A percentile compares a stretch with the other conserved stretches of the same genome.
Conservation (phyloP, 2,329 filamentous ascomycete species). For the Huntiella decipiens region DNA sequence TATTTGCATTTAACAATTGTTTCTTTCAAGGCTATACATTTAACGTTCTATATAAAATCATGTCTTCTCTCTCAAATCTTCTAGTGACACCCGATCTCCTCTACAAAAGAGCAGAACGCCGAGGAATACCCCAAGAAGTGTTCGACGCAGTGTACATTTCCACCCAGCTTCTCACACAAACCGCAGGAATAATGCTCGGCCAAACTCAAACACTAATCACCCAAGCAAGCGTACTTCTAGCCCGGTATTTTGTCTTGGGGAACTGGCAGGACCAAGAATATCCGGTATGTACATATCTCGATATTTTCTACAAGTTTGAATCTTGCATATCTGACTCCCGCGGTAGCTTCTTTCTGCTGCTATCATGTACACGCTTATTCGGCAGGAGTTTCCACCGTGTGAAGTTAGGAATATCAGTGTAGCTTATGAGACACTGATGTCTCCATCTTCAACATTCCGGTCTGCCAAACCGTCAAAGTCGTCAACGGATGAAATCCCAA, state of each 20-base stretch:
- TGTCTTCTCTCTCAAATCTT: constrained; percentile 38
- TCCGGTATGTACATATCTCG: constrained; percentile 21
- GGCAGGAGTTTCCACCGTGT: constrained; percentile 2
- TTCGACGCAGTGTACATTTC: constrained; percentile 55
- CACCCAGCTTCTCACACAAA: constrained; percentile 55
- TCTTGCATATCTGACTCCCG: neutral
- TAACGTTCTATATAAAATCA: neutral
- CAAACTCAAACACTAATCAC: constrained; percentile 74
- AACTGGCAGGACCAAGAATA: constrained; percentile 40
- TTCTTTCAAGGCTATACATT: neutral
- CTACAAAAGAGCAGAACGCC: constrained; percentile 32
- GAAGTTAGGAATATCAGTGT: constrained; percentile 23
- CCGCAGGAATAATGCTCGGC: constrained; percentile 61
- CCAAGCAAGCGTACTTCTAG: constrained; percentile 64
- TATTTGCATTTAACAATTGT: neutral
- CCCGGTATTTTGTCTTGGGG: constrained; percentile 55
- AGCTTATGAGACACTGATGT: constrained; percentile 65
- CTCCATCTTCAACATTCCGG: constrained; percentile 33
- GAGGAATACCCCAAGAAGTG: constrained; percentile 45
- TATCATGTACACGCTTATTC: constrained; percentile 8
- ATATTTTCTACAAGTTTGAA: neutral
- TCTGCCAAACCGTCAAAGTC: constrained; percentile 14
- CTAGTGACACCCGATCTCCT: constrained; percentile 56
- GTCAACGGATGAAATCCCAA: neutral
- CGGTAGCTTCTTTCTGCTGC: constrained; percentile 6